phyloP scores from a whole-genome alignment of 257 asterid species.

The Echites panduratus region DNA sequence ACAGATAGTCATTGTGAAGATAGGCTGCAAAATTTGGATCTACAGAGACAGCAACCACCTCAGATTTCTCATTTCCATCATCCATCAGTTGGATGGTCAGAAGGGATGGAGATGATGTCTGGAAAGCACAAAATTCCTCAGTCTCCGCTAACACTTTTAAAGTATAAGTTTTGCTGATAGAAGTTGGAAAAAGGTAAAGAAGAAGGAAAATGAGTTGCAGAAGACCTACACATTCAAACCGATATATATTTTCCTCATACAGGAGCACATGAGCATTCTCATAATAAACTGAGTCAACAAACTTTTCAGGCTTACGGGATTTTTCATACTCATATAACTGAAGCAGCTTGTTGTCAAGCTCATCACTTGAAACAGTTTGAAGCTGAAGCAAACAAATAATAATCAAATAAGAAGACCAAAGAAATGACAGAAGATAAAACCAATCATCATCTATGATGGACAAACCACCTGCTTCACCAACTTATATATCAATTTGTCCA shows the following conservation, averaged over 20 bases:
- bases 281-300: constrained; percentile 38
- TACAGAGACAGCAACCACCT: constrained; percentile 86
- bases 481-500: constrained; percentile 89
- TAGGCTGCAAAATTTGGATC: constrained; percentile 82
- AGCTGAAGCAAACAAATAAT: constrained; percentile 28
- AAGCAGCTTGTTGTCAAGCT: constrained; percentile 41
- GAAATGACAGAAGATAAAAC: background rate
- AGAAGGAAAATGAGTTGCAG: background rate
- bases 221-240: constrained; percentile 63
- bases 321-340: constrained; percentile 41
- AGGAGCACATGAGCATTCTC: constrained; percentile 43
- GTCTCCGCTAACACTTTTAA: constrained; percentile 17
- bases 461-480: constrained; percentile 77
- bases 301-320: constrained; percentile 36
- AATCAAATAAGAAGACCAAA: background rate
- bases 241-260: constrained; percentile 41
- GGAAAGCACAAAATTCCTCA: constrained; percentile 29
- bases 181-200: constrained; percentile 3
- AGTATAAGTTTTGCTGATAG: background rate
- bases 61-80: constrained; percentile 79
- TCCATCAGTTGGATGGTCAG: constrained; percentile 92
- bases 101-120: constrained; percentile 64
- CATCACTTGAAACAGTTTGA: constrained; percentile 43
- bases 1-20: constrained; percentile 70
- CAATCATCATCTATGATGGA: constrained; percentile 1